A percentile compares a stretch with the other conserved stretches of the same genome.
phyloP scores from a whole-genome alignment of 371 early-diverging fungal genomes.

The Nematocida sp. region DNA sequence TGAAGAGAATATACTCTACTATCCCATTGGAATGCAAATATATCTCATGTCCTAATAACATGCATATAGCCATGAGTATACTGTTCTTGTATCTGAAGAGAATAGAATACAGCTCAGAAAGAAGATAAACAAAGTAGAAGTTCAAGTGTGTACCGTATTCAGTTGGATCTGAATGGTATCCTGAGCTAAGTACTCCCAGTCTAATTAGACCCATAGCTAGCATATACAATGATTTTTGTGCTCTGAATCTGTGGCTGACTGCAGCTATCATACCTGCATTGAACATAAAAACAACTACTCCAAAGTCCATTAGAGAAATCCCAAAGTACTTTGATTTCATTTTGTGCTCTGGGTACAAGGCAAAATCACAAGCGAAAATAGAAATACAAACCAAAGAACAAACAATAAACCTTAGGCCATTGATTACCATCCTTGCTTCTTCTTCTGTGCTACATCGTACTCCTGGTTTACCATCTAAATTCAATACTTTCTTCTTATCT shows the following conservation, averaged over 20 bases:
- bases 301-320: slow-evolving; percentile 62
- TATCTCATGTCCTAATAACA: slow-evolving; percentile 35
- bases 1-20: slow-evolving; percentile 11
- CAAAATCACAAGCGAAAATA: slow-evolving; percentile 61
- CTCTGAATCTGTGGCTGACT: background rate
- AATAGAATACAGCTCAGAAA: slow-evolving; percentile 32
- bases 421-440: background rate
- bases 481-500: too few relatives aligned
- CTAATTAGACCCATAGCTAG: slow-evolving; percentile 57
- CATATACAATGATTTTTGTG: slow-evolving; percentile 28
- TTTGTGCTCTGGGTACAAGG: slow-evolving; percentile 51
- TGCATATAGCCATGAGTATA: background rate
- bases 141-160: slow-evolving; percentile 63
- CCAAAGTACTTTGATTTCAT: slow-evolving; percentile 55
- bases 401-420: slow-evolving; percentile 37
- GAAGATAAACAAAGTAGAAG: slow-evolving; percentile 62
- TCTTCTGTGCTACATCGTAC: background rate
- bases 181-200: slow-evolving; percentile 39
- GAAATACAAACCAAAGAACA: slow-evolving; percentile 52
- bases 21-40: background rate
- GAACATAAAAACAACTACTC: slow-evolving; percentile 60
- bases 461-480: background rate
- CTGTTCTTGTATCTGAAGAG: slow-evolving; percentile 10
- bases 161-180: slow-evolving; percentile 55
- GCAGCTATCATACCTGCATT: slow-evolving; percentile 52